Conservation (phyloP, 306 rosid species). For the Bauhinia variegata region DNA sequence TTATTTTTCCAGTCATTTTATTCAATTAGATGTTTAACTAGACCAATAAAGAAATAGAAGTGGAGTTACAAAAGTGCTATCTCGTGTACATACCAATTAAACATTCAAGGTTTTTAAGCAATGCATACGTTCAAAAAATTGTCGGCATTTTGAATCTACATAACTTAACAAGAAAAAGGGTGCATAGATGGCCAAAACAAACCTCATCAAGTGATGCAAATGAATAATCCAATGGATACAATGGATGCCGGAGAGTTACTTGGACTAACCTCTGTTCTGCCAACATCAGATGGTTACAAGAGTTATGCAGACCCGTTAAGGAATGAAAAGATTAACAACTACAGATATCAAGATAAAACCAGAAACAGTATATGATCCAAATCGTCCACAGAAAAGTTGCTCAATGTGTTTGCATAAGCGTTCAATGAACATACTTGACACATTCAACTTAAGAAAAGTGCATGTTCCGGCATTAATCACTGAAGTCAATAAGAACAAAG, state of each 20-base stretch:
- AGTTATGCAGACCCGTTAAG: conserved; percentile 31
- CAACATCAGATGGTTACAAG: conserved; percentile 47
- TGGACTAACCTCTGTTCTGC: conserved; percentile 75
- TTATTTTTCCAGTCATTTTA: too few relatives aligned
- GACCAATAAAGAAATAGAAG: not conserved
- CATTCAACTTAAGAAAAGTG: conserved; percentile 14
- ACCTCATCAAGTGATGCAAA: conserved; percentile 68
- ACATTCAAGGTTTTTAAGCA: not conserved
- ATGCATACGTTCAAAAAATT: conserved; percentile 30
- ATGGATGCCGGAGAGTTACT: conserved; percentile 74
- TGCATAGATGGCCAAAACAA: conserved; percentile 21
- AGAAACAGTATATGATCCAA: not conserved
- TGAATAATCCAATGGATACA: conserved; percentile 64
- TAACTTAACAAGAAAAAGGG: conserved; percentile 13
- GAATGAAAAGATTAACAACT: conserved; percentile 12
- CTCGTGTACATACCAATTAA: not conserved
- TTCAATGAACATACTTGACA: too few relatives aligned
- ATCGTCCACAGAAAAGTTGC: not conserved
- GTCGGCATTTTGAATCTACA: conserved; percentile 22
- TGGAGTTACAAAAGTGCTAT: conserved; percentile 1
- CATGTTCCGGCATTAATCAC: conserved; percentile 11
- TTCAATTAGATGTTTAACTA: not conserved
- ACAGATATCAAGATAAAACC: not conserved
- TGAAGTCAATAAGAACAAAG: conserved; percentile 7
- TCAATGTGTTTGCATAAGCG: not conserved